Conservation (phyloP, 495 filamentous ascomycete genomes). For the Ascodesmis nigricans region DNA sequence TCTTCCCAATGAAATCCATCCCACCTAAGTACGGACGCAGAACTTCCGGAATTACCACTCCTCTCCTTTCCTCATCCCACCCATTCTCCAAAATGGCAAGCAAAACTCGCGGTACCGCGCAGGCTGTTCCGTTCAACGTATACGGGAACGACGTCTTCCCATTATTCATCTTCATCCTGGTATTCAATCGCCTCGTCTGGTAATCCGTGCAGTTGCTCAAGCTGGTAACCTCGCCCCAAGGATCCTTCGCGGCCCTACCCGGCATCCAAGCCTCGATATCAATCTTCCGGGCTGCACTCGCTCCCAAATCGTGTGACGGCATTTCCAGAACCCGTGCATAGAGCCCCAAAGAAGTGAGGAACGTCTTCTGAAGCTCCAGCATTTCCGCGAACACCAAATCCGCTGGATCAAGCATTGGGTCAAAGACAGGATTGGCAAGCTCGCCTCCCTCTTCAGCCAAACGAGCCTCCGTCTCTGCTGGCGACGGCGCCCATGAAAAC, state of each 20-base stretch:
- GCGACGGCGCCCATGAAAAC: conserved; percentile 61
- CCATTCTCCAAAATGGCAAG: conserved; percentile 86
- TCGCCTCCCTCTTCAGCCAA: conserved; percentile 1
- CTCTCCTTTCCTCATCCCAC: conserved; percentile 44
- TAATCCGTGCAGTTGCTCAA: conserved; percentile 89
- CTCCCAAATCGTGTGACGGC: conserved; percentile 71
- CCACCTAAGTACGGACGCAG: conserved; percentile 68
- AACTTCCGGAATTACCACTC: conserved; percentile 52
- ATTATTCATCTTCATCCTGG: conserved; percentile 13
- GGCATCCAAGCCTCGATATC: conserved; percentile 95
- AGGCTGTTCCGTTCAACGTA: conserved; percentile 84
- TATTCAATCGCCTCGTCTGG: conserved; percentile 55
- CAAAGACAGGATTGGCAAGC: conserved; percentile 5
- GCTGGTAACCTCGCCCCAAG: conserved; percentile 86
- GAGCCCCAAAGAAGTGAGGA: conserved; percentile 52
- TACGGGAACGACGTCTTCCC: conserved; percentile 31
- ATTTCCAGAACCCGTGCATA: conserved; percentile 80
- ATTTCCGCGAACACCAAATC: conserved; percentile 57
- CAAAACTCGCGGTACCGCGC: conserved; percentile 74
- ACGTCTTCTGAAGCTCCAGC: conserved; percentile 61
- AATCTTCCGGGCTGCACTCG: conserved; percentile 59
- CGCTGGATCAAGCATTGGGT: conserved; percentile 14
- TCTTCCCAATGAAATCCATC: conserved; percentile 36
- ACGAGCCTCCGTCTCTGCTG: conserved; percentile 2
- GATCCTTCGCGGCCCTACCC: conserved; percentile 48